Percentiles rank a stretch among this genome's conserved stretches.
Conservation (phyloP, 441 rosid species). For the Erodium trifolium region DNA sequence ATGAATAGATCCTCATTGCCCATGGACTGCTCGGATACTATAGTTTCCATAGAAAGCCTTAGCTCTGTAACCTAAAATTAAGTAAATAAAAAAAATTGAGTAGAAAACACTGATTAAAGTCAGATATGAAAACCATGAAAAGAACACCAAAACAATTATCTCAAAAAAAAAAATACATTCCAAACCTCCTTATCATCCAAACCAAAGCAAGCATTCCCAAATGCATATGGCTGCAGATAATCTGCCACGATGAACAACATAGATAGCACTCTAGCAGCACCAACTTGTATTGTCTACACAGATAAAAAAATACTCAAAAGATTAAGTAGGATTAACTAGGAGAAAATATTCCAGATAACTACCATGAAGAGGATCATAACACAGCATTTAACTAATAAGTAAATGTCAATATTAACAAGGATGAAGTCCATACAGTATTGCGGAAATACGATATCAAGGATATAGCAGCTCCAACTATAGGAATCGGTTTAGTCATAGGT, state of each 20-base stretch:
- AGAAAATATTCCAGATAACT: not conserved
- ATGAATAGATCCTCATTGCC: conserved; percentile 57
- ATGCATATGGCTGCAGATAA: conserved; percentile 39
- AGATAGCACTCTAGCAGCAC: conserved; percentile 63
- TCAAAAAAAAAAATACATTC: conserved; percentile 16
- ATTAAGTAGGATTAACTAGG: not conserved
- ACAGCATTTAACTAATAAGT: not conserved
- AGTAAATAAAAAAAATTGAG: conserved; percentile 23
- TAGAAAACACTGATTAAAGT: conserved; percentile 11
- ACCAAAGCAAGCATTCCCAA: conserved; percentile 54
- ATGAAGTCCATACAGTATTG: conserved; percentile 48
- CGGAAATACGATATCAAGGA: conserved; percentile 69
- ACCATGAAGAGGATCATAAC: not conserved
- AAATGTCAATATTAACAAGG: conserved; percentile 13
- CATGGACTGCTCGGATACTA: conserved; percentile 37
- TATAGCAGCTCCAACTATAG: conserved; percentile 65
- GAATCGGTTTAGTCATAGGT: conserved; percentile 56
- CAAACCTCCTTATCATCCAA: conserved; percentile 70
- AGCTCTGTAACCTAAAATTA: conserved; percentile 56
- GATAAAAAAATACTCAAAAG: conserved; percentile 10
- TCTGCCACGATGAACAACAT: conserved; percentile 49
- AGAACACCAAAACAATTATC: conserved; percentile 10
- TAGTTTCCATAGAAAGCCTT: conserved; percentile 36
- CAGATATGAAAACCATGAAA: conserved; percentile 13
- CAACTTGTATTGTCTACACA: conserved; percentile 69